A percentile compares a stretch with the other conserved stretches of the same genome.
Evolutionary conservation across 495 filamentous ascomycete genomes (phyloP).

Genomic region (Xylona heveae): DNA sequence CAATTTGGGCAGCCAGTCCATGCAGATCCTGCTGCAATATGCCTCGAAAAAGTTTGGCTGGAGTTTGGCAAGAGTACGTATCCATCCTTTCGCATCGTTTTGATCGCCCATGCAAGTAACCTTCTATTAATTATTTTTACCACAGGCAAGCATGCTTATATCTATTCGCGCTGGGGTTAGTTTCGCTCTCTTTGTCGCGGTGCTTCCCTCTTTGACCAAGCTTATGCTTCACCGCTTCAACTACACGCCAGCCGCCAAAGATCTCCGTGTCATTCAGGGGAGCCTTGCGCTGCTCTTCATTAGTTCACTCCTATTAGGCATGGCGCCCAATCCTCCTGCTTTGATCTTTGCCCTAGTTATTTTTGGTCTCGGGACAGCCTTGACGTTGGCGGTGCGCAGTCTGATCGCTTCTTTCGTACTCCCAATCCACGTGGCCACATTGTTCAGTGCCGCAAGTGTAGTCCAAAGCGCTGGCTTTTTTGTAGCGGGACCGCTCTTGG

Average conservation of each 20-base stretch:
- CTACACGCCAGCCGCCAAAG: constrained; percentile 13
- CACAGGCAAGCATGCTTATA: constrained; percentile 19
- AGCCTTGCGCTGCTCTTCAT: constrained; percentile 14
- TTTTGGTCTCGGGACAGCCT: constrained; percentile 16
- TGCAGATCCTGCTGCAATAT: constrained; percentile 19
- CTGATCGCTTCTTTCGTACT: constrained; percentile 17
- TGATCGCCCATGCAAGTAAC: too few species aligned
- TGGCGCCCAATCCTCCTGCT: constrained; percentile 14
- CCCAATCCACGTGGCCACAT: constrained; percentile 15
- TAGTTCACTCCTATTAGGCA: constrained; percentile 13
- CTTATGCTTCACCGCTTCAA: constrained; percentile 11
- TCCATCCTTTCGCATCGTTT: too few species aligned
- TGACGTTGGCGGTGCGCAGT: constrained; percentile 14
- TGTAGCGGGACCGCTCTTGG: constrained; percentile 17
- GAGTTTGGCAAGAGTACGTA: constrained; percentile 18
- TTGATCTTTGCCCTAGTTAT: constrained; percentile 17
- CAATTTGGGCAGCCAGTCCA: constrained; percentile 13
- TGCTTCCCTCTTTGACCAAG: constrained; percentile 15
- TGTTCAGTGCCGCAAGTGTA: constrained; percentile 17
- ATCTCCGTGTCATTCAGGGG: constrained; percentile 15
- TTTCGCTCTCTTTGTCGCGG: constrained; percentile 13
- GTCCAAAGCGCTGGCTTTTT: constrained; percentile 14
- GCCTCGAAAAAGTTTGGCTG: constrained; percentile 21
- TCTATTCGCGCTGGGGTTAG: constrained; percentile 18
- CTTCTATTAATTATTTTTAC: too few species aligned